phyloP scores from a whole-genome alignment of 139 green algal genomes.

The Chlorella sorokiniana region DNA sequence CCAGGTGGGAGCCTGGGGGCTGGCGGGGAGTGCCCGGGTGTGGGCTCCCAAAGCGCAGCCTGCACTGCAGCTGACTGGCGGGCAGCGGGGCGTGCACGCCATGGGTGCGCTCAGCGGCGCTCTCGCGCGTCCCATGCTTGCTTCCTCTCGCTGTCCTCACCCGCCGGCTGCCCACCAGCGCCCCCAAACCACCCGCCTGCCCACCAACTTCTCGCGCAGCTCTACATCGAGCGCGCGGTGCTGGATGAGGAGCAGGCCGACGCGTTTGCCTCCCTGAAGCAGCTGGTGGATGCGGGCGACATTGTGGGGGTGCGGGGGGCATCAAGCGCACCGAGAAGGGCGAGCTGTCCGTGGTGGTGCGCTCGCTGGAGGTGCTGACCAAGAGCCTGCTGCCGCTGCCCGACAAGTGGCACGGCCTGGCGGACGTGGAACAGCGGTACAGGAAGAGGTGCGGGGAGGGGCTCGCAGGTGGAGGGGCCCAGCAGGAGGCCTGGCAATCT shows the following conservation, averaged over 20 bases:
- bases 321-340: constrained; percentile 96
- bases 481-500: background rate
- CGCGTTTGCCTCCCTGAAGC: constrained; percentile 79
- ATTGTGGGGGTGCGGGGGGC: constrained; percentile 50
- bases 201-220: background rate
- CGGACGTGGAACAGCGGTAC: constrained; percentile 96
- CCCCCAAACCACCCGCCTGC: background rate
- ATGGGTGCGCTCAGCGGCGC: no score
- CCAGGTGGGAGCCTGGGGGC: constrained; percentile 63
- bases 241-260: constrained; percentile 64
- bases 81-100: no score
- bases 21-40: background rate
- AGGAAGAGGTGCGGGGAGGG: constrained; percentile 60
- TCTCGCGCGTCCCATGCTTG: no score
- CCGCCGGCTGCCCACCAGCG: background rate
- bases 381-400: constrained; percentile 95
- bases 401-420: constrained; percentile 98
- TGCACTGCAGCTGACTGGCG: no score
- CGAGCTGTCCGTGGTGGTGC: constrained; percentile 82
- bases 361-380: constrained; percentile 79
- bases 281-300: constrained; percentile 70
- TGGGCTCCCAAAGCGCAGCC: no score
- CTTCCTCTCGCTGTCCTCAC: background rate
- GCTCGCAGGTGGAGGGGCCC: background rate
- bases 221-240: constrained; percentile 36